These are phyloP conservation scores for Fraxinus sp. DNA, from an alignment of 305 asterid genomes.

Conservation along the genomic window DNA sequence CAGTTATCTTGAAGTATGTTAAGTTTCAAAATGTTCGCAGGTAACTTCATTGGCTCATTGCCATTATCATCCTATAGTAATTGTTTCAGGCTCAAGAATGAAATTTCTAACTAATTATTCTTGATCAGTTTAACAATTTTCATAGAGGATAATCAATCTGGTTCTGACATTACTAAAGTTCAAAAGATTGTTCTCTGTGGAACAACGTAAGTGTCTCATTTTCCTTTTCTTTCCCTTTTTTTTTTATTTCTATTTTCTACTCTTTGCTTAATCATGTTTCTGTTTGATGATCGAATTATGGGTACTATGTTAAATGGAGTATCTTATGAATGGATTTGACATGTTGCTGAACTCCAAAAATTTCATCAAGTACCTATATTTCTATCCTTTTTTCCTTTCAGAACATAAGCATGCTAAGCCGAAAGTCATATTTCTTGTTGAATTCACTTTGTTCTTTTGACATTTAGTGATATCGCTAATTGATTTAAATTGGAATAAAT, in stretches of 20 bases:
- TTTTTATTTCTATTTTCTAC: background rate
- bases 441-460: background rate
- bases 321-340: background rate
- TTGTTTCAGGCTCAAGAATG: background rate
- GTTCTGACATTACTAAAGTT: slow-evolving; percentile 68
- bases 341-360: background rate
- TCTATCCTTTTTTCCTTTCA: background rate
- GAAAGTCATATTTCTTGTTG: background rate
- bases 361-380: background rate
- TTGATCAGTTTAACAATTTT: slow-evolving; percentile 79
- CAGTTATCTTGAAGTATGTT: slow-evolving; percentile 74
- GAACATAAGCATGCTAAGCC: background rate
- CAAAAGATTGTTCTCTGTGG: slow-evolving; percentile 86
- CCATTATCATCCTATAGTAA: slow-evolving; percentile 11
- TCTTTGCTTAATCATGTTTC: slow-evolving; percentile 13
- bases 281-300: background rate
- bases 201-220: slow-evolving; percentile 66
- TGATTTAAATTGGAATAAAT: background rate
- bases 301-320: background rate
- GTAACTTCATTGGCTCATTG: slow-evolving; percentile 39
- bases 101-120: slow-evolving; percentile 14
- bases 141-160: slow-evolving; percentile 92
- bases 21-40: slow-evolving; percentile 97
- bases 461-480: background rate
- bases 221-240: slow-evolving; percentile 7